Base-by-base conservation (phyloP, 2,329 filamentous ascomycete genomes). In the Anisogramma anomala region DNA sequence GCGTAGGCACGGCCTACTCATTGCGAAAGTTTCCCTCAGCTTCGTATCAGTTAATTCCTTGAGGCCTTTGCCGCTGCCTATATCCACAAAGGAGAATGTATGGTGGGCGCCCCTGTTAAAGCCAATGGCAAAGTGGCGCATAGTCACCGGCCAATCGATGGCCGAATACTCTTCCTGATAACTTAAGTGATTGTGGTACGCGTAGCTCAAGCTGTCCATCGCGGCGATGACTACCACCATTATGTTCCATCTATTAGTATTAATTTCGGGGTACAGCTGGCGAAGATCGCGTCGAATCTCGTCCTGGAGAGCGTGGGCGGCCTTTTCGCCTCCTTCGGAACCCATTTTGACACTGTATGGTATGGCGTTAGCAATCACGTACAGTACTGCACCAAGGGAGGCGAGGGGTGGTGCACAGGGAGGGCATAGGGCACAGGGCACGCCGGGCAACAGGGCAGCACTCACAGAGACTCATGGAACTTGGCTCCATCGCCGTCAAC, bases 11-110 rank as follows among this genome's bases (percentile, higher is more conserved):
- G 6, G 30, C 34, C 23, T 19, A 36, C 34, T 27, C 34, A 27
- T 27, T 9, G 20, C n/a, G 14, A 36, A 36, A 3, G 34, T 36
- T 4, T 27, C 23, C 13, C 22, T 20, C 14, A 36, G 15, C 23
- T 36, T 36, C 3, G 34, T 26, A 27, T 36, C 34, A n/a, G 34
- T 36, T 9, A 36, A 14, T 15, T 36, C 34, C 34, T 36, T 36
- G 11, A 36, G 15, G 14, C 23, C 15, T 18, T 26, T 19, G 9
- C 34, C 34, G 10, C 34, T 23, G 3, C 34, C 34, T 5, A 36
- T 22, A 14, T 36, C 34, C 5, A 36, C 13, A 23, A 27, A 27
- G 8, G n/a, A 17, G n/a, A 36, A 36, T 3, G 34, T 36, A n/a
- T 36, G 25, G 34, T 36, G 22, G 11, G 34, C 34, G 2, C 34